These are phyloP conservation scores for Pezicula neosporulosa DNA, from an alignment of 2,329 filamentous ascomycete species.

Conservation along the genomic window DNA sequence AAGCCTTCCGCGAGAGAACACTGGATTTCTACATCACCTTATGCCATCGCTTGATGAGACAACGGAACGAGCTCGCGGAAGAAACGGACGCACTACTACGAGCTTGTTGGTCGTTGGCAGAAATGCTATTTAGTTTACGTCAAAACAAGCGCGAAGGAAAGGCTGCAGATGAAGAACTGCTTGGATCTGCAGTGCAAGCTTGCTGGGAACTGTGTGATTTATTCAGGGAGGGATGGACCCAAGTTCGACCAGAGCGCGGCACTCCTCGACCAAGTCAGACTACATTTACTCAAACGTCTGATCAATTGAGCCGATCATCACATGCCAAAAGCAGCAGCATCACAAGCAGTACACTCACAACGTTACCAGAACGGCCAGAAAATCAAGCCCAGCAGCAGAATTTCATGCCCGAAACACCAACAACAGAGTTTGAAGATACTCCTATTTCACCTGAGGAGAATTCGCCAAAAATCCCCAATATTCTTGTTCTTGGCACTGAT, in stretches of 20 bases:
- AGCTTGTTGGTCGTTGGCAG: conserved; percentile 86
- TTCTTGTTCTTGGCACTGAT: conserved; percentile 77
- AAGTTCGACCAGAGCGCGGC: conserved; percentile 78
- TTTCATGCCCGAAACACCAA: conserved; percentile 78
- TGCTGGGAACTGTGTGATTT: conserved; percentile 95
- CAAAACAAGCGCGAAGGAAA: conserved; percentile 76
- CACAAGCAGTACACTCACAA: conserved; percentile 45
- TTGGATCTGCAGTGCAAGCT: conserved; percentile 84
- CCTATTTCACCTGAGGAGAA: conserved; percentile 78
- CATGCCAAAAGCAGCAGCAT: conserved; percentile 36
- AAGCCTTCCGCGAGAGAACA: conserved; percentile 84
- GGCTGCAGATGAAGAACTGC: conserved; percentile 73
- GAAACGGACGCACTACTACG: conserved; percentile 82
- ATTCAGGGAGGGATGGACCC: conserved; percentile 88
- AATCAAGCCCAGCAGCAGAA: conserved; percentile 19
- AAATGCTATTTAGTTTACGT: conserved; percentile 88
- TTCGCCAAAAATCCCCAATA: conserved; percentile 75
- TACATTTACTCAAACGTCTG: conserved; percentile 60
- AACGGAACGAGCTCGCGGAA: conserved; percentile 71
- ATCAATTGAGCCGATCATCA: conserved; percentile 40
- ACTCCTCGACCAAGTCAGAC: conserved; percentile 81
- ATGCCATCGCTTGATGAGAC: conserved; percentile 95
- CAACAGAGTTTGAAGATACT: conserved; percentile 92
- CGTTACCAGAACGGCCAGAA: conserved; percentile 41
- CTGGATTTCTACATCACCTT: conserved; percentile 93